A percentile compares a stretch with the other conserved stretches of the same genome.
phyloP scores from a whole-genome alignment of 169 alveolate genomes.

The Plasmodium inui region DNA sequence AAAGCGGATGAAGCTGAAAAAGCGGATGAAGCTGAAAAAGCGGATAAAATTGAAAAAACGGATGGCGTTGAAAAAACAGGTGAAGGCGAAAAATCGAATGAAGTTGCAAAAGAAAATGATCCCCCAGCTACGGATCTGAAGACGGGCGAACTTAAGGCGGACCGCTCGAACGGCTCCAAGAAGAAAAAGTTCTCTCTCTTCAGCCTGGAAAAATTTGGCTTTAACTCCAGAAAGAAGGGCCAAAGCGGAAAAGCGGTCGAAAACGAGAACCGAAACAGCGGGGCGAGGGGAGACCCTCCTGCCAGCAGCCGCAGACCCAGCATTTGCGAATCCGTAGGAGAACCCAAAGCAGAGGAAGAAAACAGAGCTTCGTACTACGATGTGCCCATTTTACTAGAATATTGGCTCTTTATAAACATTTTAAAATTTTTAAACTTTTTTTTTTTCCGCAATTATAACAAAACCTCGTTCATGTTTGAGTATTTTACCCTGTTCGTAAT shows the following conservation, averaged over 20 bases:
- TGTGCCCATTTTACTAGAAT: slow-evolving; percentile 53
- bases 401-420: slow-evolving; percentile 57
- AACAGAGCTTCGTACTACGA: slow-evolving; percentile 7
- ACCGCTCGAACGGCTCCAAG: neutral
- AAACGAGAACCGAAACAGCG: neutral
- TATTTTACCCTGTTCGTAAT: slow-evolving; percentile 40
- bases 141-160: neutral
- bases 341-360: neutral
- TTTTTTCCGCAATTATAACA: slow-evolving; percentile 25
- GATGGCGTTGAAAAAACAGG: neutral
- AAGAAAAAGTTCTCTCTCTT: neutral
- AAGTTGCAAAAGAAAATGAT: neutral
- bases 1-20: neutral
- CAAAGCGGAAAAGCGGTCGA: neutral
- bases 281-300: neutral
- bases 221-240: slow-evolving; percentile 10
- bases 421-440: slow-evolving; percentile 24
- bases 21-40: neutral
- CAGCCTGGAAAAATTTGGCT: slow-evolving; percentile 13
- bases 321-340: neutral
- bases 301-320: neutral
- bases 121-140: neutral
- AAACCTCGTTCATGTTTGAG: slow-evolving; percentile 20
- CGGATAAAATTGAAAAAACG: neutral
- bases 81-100: neutral